A percentile compares a stretch with the other conserved stretches of the same genome.
phyloP scores from a whole-genome alignment of 495 filamentous ascomycete species.

The Penicillium subrubescens region DNA sequence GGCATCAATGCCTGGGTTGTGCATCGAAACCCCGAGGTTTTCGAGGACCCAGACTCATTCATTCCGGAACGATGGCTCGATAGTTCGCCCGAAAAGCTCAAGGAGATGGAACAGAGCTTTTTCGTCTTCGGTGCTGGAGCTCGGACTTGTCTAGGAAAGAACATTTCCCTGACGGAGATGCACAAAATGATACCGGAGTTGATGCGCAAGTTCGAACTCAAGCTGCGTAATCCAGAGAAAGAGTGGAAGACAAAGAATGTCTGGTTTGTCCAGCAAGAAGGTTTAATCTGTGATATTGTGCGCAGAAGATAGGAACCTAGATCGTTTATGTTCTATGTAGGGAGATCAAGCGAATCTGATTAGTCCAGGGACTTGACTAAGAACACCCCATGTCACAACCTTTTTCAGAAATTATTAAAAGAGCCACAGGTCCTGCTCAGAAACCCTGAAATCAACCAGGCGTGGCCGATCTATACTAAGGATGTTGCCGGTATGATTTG shows the following conservation, averaged over 20 bases:
- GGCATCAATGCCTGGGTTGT: constrained; percentile 49
- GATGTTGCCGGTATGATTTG: neutral
- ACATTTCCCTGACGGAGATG: constrained; percentile 77
- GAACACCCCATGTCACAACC: neutral
- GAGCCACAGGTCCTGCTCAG: neutral
- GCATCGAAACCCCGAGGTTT: constrained; percentile 24
- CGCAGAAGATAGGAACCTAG: neutral
- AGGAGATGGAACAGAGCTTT: constrained; percentile 30
- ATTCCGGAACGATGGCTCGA: constrained; percentile 34
- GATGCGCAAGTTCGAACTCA: constrained; percentile 67
- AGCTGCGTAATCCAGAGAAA: constrained; percentile 20
- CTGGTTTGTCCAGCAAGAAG: constrained; percentile 42
- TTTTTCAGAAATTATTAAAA: neutral
- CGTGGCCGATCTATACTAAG: neutral
- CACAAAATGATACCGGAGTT: constrained; percentile 77
- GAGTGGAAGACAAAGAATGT: constrained; percentile 32
- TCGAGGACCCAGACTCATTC: constrained; percentile 30
- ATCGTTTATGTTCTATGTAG: too few relatives aligned
- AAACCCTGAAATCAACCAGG: neutral
- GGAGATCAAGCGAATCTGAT: neutral
- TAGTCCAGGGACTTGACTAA: neutral
- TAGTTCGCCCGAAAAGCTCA: constrained; percentile 19
- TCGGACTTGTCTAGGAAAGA: constrained; percentile 69
- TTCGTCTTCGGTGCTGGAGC: constrained; percentile 63
- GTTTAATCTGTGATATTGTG: constrained; percentile 25